These are phyloP conservation scores for Pichia rugopelliculosa DNA, from an alignment of 805 yeast species.

Conservation along the genomic window DNA sequence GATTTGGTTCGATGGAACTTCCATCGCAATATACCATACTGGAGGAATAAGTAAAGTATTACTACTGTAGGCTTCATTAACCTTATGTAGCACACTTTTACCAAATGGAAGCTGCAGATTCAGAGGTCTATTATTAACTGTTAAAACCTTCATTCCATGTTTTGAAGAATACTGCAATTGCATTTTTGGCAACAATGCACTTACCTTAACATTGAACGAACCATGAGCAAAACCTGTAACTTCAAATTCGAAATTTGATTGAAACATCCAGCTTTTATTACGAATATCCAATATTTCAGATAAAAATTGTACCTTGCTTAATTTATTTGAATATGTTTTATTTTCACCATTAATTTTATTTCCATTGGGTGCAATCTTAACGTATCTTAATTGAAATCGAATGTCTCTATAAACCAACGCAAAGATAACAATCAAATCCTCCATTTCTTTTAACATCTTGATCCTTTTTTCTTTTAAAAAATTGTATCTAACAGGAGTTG, in stretches of 20 bases:
- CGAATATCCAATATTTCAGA: conserved; percentile 15
- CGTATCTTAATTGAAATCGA: conserved; percentile 25
- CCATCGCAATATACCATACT: conserved; percentile 31
- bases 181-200: conserved; percentile 29
- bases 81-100: conserved; percentile 17
- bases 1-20: conserved; percentile 14
- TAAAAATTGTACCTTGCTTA: conserved; percentile 11
- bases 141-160: conserved; percentile 21
- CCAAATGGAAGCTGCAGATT: conserved; percentile 26
- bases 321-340: conserved; percentile 10
- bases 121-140: conserved; percentile 31
- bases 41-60: conserved; percentile 24
- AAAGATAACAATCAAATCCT: conserved; percentile 25
- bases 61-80: conserved; percentile 22
- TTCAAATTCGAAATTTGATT: conserved; percentile 7
- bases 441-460: conserved; percentile 21
- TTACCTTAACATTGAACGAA: conserved; percentile 7
- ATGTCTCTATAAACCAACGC: conserved; percentile 25
- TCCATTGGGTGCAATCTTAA: conserved; percentile 15
- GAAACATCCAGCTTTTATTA: conserved; percentile 14
- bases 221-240: neutral
- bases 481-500: conserved; percentile 29
- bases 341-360: conserved; percentile 8
- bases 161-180: conserved; percentile 23
- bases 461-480: conserved; percentile 23